Conservation (phyloP, 2,329 filamentous ascomycete genomes). For the Hortaea werneckii region DNA sequence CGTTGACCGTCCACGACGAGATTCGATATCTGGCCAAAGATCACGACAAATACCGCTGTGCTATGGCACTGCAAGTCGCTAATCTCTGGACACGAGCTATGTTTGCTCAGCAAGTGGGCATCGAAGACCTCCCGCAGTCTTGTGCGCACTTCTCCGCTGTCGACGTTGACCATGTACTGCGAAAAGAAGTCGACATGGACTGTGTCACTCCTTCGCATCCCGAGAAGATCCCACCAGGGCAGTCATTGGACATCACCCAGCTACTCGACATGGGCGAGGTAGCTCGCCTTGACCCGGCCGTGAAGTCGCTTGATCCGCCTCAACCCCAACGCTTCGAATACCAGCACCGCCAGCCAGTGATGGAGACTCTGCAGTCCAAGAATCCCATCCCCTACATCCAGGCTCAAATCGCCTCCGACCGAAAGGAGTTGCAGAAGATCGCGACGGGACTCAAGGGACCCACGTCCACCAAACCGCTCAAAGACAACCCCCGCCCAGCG, state of each 20-base stretch:
- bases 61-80: constrained; percentile 85
- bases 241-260: constrained; percentile 72
- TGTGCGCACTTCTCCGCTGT: constrained; percentile 95
- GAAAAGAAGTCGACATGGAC: constrained; percentile 97
- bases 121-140: constrained; percentile 83
- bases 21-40: constrained; percentile 86
- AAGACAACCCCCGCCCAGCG: no score
- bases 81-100: constrained; percentile 97
- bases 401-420: constrained; percentile 58
- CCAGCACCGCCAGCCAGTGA: constrained; percentile 62
- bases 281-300: constrained; percentile 58
- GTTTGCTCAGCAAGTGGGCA: constrained; percentile 95
- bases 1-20: constrained; percentile 95
- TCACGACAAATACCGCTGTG: constrained; percentile 75
- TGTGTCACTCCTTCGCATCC: constrained; percentile 85
- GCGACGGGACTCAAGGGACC: no score
- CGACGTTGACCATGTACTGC: constrained; percentile 88
- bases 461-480: no score
- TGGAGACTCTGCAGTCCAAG: constrained; percentile 50
- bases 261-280: constrained; percentile 62
- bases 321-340: constrained; percentile 56
- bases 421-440: no score
- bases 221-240: constrained; percentile 67
- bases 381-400: constrained; percentile 50
- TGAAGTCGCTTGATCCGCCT: constrained; percentile 49